Percentiles rank a stretch among this genome's conserved stretches.
phyloP scores from a whole-genome alignment of 148 eudicot genomes.

The Bassia scoparia region DNA sequence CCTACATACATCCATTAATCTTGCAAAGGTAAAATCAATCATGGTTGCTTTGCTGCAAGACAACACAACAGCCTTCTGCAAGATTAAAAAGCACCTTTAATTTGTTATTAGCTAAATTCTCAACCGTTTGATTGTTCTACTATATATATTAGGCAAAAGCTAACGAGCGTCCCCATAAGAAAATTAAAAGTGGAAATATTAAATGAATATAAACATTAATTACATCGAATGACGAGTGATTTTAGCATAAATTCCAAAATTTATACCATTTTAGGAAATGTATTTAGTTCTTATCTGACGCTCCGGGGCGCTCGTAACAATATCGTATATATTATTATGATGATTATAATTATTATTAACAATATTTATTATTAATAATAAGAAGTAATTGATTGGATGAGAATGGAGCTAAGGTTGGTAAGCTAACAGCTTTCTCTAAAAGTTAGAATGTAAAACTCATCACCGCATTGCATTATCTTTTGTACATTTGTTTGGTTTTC shows the following conservation, averaged over 20 bases:
- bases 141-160: no score
- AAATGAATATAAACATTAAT: no score
- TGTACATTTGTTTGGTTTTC: slow-evolving; percentile 38
- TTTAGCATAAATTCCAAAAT: no score
- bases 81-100: background rate
- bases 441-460: slow-evolving; percentile 3
- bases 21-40: slow-evolving; percentile 20
- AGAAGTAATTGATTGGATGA: background rate
- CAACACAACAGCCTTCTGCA: slow-evolving; percentile 13
- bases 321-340: no score
- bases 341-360: no score
- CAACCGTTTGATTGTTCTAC: background rate
- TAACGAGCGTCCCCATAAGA: no score
- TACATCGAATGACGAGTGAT: no score
- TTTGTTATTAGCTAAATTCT: background rate
- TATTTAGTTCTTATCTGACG: no score
- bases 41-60: slow-evolving; percentile 29
- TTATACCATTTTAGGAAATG: no score
- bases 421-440: slow-evolving; percentile 32
- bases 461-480: slow-evolving; percentile 20
- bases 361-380: background rate
- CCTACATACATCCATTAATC: background rate
- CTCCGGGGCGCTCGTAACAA: no score
- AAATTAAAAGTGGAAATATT: no score
- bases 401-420: slow-evolving; percentile 33